Evolutionary conservation across 768 basidiomycete genomes (phyloP).

Genomic region (Pholiota conissans): DNA sequence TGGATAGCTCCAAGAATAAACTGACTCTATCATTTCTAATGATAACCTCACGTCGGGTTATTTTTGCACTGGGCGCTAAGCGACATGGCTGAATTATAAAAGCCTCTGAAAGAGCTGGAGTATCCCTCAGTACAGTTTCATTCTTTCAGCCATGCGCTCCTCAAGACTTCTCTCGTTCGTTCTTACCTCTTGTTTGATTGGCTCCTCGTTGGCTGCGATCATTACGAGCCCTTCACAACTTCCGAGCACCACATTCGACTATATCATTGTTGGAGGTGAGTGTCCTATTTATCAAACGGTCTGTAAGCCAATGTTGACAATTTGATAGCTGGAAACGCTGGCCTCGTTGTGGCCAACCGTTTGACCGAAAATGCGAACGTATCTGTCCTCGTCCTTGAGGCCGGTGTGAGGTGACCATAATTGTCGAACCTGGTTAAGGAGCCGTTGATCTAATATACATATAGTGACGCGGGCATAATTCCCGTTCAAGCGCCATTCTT

Average conservation of each 20-base stretch:
- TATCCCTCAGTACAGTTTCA: background rate
- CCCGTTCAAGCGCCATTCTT: slow-evolving; percentile 14
- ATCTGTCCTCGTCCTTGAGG: slow-evolving; percentile 52
- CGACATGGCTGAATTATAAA: background rate
- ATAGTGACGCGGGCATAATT: background rate
- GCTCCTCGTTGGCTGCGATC: background rate
- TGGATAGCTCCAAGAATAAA: background rate
- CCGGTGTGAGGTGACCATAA: slow-evolving; percentile 48
- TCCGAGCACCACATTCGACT: slow-evolving; percentile 22
- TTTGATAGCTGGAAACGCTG: slow-evolving; percentile 45
- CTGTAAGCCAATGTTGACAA: background rate
- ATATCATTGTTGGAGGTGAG: slow-evolving; percentile 29
- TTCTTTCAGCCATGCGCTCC: background rate
- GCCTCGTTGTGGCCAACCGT: slow-evolving; percentile 54
- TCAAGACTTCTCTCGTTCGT: background rate
- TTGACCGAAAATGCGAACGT: slow-evolving; percentile 49
- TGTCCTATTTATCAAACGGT: background rate
- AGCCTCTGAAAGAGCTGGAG: background rate
- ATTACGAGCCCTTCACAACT: background rate
- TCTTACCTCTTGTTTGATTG: background rate
- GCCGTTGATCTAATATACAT: background rate
- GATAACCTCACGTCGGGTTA: background rate
- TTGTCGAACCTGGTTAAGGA: background rate
- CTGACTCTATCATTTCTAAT: background rate
- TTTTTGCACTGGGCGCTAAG: background rate